Evolutionary conservation across 768 basidiomycete species (phyloP).

Genomic region (Mycena pura): DNA sequence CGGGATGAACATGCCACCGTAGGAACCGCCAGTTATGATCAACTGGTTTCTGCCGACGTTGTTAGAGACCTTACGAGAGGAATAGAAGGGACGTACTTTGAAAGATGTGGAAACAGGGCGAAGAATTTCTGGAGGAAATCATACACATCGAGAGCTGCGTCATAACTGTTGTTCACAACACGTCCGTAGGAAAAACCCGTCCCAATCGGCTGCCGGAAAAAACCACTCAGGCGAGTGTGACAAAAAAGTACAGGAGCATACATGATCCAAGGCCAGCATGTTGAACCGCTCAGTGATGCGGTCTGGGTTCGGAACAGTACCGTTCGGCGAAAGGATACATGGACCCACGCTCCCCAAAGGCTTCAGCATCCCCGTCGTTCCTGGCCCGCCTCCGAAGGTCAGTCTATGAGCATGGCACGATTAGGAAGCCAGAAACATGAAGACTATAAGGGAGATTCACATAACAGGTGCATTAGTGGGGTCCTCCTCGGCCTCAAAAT

Average conservation of each 20-base stretch:
- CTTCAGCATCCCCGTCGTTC: constrained; percentile 33
- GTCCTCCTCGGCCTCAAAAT: constrained; percentile 35
- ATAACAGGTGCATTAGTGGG: constrained; percentile 34
- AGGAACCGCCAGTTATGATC: constrained; percentile 35
- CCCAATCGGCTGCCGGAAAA: constrained; percentile 29
- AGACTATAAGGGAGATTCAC: constrained; percentile 13
- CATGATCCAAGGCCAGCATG: constrained; percentile 25
- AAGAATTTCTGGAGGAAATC: constrained; percentile 41
- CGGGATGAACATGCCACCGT: constrained; percentile 39
- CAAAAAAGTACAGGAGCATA: not conserved
- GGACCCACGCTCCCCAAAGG: constrained; percentile 31
- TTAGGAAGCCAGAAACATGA: not conserved
- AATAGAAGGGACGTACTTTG: not conserved
- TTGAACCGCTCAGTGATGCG: constrained; percentile 20
- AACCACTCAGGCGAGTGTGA: not conserved
- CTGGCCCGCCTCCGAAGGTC: constrained; percentile 38
- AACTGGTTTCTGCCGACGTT: constrained; percentile 25
- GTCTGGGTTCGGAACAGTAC: constrained; percentile 28
- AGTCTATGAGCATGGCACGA: constrained; percentile 21
- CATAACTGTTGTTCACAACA: constrained; percentile 32
- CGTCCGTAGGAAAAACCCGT: constrained; percentile 38
- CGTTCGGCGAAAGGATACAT: constrained; percentile 26
- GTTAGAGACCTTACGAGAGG: not conserved
- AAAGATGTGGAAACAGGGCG: constrained; percentile 30
- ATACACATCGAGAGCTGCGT: constrained; percentile 37